Evolutionary conservation across 352 stramenopile genomes (phyloP).

Genomic region (Globisporangium splendens): DNA sequence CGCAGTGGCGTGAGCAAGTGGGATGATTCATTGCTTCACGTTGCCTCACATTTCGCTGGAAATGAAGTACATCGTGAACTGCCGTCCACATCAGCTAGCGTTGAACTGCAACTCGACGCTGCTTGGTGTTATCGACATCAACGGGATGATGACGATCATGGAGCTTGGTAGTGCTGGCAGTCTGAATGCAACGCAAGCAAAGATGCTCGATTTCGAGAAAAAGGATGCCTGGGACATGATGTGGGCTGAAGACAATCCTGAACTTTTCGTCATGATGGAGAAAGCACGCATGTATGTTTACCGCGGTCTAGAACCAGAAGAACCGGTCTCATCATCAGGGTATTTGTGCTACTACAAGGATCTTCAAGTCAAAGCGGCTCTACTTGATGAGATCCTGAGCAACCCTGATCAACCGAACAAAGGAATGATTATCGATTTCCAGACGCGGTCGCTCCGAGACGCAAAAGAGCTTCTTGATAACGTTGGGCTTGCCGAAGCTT

Average conservation of each 20-base stretch:
- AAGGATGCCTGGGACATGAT: constrained; percentile 91
- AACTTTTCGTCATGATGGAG: constrained; percentile 92
- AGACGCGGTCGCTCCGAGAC: constrained; percentile 86
- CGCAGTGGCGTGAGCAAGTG: constrained; percentile 76
- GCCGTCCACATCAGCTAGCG: constrained; percentile 69
- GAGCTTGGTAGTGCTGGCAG: constrained; percentile 67
- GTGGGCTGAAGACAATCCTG: constrained; percentile 91
- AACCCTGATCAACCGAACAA: constrained; percentile 79
- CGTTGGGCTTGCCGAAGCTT: constrained; percentile 71
- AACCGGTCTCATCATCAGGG: constrained; percentile 86
- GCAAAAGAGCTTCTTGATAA: constrained; percentile 85
- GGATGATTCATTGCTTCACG: constrained; percentile 88
- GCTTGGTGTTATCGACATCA: constrained; percentile 89
- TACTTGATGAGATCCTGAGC: constrained; percentile 84
- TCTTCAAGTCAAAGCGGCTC: constrained; percentile 78
- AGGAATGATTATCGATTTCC: constrained; percentile 83
- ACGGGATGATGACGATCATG: constrained; percentile 83
- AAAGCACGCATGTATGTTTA: constrained; percentile 92
- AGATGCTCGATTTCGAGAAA: constrained; percentile 79
- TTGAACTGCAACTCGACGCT: constrained; percentile 89
- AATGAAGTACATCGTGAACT: constrained; percentile 88
- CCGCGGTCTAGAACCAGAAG: constrained; percentile 77
- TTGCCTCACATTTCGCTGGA: constrained; percentile 90
- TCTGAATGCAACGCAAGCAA: constrained; percentile 57
- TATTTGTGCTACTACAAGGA: constrained; percentile 90